phyloP scores from a whole-genome alignment of 192 early-diverging fungal species.

The Backusella westeae region DNA sequence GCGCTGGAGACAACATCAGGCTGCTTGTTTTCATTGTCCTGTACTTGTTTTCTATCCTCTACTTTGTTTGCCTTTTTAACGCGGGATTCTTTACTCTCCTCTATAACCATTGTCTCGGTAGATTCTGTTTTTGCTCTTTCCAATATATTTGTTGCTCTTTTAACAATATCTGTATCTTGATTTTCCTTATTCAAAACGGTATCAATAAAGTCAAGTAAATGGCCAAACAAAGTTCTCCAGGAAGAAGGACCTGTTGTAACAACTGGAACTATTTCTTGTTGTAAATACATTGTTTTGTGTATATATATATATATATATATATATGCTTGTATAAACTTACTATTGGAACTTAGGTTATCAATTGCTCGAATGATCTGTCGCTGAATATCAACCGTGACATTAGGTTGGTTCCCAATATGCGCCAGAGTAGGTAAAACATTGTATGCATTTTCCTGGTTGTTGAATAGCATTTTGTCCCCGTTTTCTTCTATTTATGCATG shows the following conservation, averaged over 20 bases:
- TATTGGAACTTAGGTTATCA: constrained; percentile 45
- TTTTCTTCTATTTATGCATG: constrained; percentile 17
- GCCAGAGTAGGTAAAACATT: constrained; percentile 34
- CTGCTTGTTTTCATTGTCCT: not conserved
- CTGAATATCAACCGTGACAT: constrained; percentile 46
- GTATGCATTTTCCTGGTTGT: constrained; percentile 2
- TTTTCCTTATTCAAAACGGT: not conserved
- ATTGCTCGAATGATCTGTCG: constrained; percentile 54
- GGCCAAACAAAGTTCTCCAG: not conserved
- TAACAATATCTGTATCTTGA: constrained; percentile 16
- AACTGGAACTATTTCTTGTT: not conserved
- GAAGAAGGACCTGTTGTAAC: not conserved
- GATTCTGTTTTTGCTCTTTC: not conserved
- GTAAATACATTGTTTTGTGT: too few relatives aligned
- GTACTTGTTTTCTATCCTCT: not conserved
- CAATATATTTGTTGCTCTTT: constrained; percentile 2
- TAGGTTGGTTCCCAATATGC: constrained; percentile 34
- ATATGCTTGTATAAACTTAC: constrained; percentile 10
- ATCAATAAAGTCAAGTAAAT: not conserved
- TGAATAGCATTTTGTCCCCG: constrained; percentile 8
- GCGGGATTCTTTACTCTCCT: not conserved
- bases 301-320: too few relatives aligned
- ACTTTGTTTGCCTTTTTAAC: not conserved
- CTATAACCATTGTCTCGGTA: not conserved
- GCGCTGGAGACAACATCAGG: not conserved